Conservation (phyloP, 768 basidiomycete species). For the Lactarius hatsudake region DNA sequence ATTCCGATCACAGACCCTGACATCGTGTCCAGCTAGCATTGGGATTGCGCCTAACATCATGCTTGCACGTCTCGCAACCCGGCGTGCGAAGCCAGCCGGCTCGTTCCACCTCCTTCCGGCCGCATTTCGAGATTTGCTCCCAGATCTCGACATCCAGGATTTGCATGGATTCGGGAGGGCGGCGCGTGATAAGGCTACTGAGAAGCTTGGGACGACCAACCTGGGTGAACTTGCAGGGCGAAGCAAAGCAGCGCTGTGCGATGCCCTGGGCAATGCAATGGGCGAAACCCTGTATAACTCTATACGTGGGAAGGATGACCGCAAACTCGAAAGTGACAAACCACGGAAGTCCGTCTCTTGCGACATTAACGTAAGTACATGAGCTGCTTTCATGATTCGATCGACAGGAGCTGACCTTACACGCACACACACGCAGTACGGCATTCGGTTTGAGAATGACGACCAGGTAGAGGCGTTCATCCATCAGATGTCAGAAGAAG, state of each 20-base stretch:
- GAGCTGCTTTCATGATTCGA: conserved; percentile 12
- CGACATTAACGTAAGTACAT: conserved; percentile 79
- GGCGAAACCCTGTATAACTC: conserved; percentile 87
- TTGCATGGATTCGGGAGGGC: conserved; percentile 86
- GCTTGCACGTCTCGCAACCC: conserved; percentile 88
- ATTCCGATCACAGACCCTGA: conserved; percentile 10
- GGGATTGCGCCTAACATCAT: conserved; percentile 92
- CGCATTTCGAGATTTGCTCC: conserved; percentile 53
- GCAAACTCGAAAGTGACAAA: conserved; percentile 77
- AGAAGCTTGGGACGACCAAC: conserved; percentile 69
- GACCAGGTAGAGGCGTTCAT: conserved; percentile 82
- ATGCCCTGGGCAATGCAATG: conserved; percentile 71
- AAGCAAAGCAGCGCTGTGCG: conserved; percentile 63
- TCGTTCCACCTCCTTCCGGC: conserved; percentile 68
- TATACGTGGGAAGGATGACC: conserved; percentile 79
- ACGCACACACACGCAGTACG: conserved; percentile 60
- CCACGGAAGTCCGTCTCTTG: conserved; percentile 89
- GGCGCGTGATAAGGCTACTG: conserved; percentile 70
- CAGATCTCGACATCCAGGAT: conserved; percentile 70
- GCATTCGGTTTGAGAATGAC: conserved; percentile 84
- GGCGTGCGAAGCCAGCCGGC: conserved; percentile 87
- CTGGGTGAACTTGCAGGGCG: conserved; percentile 67
- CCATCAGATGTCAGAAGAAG: conserved; percentile 72
- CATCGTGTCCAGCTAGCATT: conserved; percentile 65
- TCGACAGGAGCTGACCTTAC: conserved; percentile 7